Percentiles rank a stretch among this genome's conserved stretches.
Evolutionary conservation across 2,329 filamentous ascomycete genomes (phyloP).

Genomic region (Mycosphaerella sp.): DNA sequence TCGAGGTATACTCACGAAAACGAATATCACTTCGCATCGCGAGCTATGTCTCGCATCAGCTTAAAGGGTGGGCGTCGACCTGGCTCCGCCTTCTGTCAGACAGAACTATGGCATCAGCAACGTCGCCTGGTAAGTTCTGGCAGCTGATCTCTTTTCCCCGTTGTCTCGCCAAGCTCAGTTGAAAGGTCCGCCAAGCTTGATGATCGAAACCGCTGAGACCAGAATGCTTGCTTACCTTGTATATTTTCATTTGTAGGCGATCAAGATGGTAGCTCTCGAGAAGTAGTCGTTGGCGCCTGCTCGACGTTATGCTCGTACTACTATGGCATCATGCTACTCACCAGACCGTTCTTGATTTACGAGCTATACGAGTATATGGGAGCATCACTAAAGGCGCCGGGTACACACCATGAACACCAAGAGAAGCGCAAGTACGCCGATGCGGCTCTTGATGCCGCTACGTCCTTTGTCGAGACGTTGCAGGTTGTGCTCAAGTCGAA

Average conservation of each 20-base stretch:
- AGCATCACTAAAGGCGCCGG: conserved; percentile 18
- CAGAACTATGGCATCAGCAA: conserved; percentile 13
- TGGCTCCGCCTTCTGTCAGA: conserved; percentile 30
- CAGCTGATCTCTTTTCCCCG: no score
- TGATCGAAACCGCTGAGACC: no score
- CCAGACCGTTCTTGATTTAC: conserved; percentile 50
- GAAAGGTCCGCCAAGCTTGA: no score
- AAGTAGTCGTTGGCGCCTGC: conserved; percentile 39
- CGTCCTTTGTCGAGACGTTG: conserved; percentile 24
- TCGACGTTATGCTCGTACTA: conserved; percentile 49
- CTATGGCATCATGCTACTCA: conserved; percentile 50
- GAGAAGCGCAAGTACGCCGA: conserved; percentile 29
- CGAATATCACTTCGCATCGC: conserved; percentile 39
- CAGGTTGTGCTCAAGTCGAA: conserved; percentile 18
- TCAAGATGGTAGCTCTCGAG: neutral
- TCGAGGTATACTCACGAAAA: conserved; percentile 43
- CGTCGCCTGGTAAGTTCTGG: no score
- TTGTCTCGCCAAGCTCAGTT: no score
- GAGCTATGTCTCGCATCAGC: conserved; percentile 38
- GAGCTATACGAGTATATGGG: conserved; percentile 40
- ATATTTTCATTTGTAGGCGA: neutral
- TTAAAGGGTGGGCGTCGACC: conserved; percentile 38
- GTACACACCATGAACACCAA: conserved; percentile 16
- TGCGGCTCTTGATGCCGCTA: conserved; percentile 29
- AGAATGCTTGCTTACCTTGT: no score